Percentiles rank a stretch among this genome's conserved stretches.
These are phyloP conservation scores for Penicillium nordicum DNA, from an alignment of 2,329 filamentous ascomycete species.

Conservation along the genomic window DNA sequence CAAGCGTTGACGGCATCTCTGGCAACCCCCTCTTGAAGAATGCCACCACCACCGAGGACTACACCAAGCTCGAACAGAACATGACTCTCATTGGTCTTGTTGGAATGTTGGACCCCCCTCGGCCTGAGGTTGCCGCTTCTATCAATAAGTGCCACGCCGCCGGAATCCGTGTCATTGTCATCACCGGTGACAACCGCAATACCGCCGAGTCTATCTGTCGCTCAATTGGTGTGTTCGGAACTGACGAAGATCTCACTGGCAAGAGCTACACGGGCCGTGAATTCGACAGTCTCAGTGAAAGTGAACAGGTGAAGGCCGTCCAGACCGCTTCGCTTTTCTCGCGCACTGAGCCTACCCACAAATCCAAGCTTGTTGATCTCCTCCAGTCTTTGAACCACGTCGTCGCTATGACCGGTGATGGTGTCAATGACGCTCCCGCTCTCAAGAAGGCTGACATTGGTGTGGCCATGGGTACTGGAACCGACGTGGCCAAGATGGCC, in stretches of 20 bases:
- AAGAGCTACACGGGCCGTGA: conserved; percentile 96
- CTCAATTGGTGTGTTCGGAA: conserved; percentile 88
- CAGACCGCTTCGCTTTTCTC: conserved; percentile 89
- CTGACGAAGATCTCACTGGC: conserved; percentile 74
- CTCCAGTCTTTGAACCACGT: conserved; percentile 91
- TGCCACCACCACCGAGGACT: conserved; percentile 80
- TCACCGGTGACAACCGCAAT: conserved; percentile 96
- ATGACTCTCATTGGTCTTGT: conserved; percentile 93
- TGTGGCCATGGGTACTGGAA: conserved; percentile 97
- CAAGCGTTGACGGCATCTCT: conserved; percentile 72
- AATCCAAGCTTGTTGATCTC: conserved; percentile 95
- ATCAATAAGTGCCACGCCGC: conserved; percentile 87
- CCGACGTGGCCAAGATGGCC: conserved; percentile 92
- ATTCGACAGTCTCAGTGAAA: conserved; percentile 78
- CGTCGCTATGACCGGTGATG: conserved; percentile 98
- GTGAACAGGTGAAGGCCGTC: conserved; percentile 78
- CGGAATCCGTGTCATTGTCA: conserved; percentile 94
- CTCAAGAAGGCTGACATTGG: conserved; percentile 99
- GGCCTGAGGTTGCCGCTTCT: conserved; percentile 81
- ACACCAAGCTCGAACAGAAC: conserved; percentile 82
- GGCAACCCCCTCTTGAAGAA: conserved; percentile 66
- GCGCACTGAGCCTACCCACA: conserved; percentile 90
- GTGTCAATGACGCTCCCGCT: conserved; percentile 95
- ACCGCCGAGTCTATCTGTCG: conserved; percentile 97
- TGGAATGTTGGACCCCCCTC: conserved; percentile 94